These are phyloP conservation scores for Berkeleyomyces rouxiae DNA, from an alignment of 2,329 filamentous ascomycete species.

Conservation along the genomic window DNA sequence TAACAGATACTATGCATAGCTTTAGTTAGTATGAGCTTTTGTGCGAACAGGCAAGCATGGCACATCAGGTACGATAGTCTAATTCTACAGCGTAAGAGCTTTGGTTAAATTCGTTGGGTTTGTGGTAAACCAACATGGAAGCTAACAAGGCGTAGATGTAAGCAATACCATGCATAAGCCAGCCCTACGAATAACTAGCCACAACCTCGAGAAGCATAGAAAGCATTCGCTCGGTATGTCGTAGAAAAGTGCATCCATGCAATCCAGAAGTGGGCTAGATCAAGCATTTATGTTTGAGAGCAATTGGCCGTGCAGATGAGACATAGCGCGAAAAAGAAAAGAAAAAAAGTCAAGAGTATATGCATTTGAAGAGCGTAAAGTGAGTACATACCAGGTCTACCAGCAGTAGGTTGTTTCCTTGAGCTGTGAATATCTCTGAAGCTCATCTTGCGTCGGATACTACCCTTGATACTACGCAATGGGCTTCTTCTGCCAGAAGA, in stretches of 20 bases:
- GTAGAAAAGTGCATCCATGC: too few species aligned
- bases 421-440: slow-evolving; percentile 89
- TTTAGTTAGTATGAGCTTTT: slow-evolving; percentile 13
- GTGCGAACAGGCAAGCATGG: neutral
- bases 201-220: neutral
- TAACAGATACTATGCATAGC: slow-evolving; percentile 34
- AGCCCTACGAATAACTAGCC: too few species aligned
- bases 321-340: neutral
- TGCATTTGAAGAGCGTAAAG: neutral
- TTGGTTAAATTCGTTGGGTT: too few species aligned
- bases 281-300: neutral
- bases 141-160: too few species aligned
- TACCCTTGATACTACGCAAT: slow-evolving; percentile 53
- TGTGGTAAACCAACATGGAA: too few species aligned
- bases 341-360: neutral
- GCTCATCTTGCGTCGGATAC: slow-evolving; percentile 81
- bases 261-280: too few species aligned
- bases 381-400: slow-evolving; percentile 45
- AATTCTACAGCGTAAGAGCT: too few species aligned
- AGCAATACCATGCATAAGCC: too few species aligned
- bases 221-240: neutral
- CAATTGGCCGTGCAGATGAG: neutral
- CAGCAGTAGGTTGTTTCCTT: slow-evolving; percentile 66
- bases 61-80: neutral
- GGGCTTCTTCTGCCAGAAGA: slow-evolving; percentile 37